Base-by-base conservation (phyloP, 2,329 filamentous ascomycete genomes). In the Trichoderma brevicompactum region DNA sequence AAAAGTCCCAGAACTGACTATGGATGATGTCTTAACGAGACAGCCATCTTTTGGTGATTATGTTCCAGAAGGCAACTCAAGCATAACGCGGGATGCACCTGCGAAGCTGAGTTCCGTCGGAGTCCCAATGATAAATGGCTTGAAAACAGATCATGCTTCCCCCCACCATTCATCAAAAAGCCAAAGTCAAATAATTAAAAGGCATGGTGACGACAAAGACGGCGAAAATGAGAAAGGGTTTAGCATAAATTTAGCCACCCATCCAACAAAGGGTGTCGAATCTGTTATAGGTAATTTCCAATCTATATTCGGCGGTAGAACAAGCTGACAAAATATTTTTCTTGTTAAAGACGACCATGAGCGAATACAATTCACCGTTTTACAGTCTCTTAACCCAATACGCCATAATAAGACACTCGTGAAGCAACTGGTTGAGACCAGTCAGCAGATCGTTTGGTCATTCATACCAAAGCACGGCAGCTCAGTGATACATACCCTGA, bases 401-500 rank as follows among this genome's bases (percentile, higher is more conserved):
- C 38, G 52, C 52, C 61, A 58, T 13, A 43, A 65, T 17, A 60
- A 60, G 19, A 3, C 40, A 3, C 54, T 65, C 7, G 40, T 38
- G 9, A 53, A 43, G 15, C 49, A 55, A 19, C 12, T 64, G 5
- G 38, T 64, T 19, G 40, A 34, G 12, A 23, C 43, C 13, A 44
- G 49, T 23, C 60, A 64, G 32, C 49, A 64, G 17, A 54, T 64
- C 6, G 49, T 56, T 23, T 43, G 60, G 48, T 41, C 60, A n/a
- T 64, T 64, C 8, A 55, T 55, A 36, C 60, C 60, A 7, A 55
- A 44, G 10, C 28, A 23, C 2, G 40, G 60, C n/a, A 41, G 60
- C 3, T 32, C 43, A 7, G 28, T 10, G 9, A 64, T 55, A 34
- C 60, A 64, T 28, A 44, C 41, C 5, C 3, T 64, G 3, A 44